Conservation (phyloP, 306 rosid species). For the Corylus avellana region DNA sequence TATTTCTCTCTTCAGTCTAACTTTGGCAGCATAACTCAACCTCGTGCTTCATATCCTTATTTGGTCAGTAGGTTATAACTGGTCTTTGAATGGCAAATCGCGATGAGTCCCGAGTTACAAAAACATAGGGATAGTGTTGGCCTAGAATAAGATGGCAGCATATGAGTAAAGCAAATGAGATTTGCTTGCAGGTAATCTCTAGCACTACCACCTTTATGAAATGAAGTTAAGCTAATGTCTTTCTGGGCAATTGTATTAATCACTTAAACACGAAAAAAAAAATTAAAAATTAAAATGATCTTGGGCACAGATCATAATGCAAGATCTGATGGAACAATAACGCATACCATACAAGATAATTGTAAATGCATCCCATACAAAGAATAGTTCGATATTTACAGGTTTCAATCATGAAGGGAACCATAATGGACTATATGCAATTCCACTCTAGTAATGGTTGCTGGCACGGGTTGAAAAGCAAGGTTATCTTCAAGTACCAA, state of each 20-base stretch:
- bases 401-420: background rate
- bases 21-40: background rate
- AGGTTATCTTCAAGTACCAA: background rate
- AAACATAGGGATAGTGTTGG: background rate
- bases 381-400: no score
- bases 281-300: background rate
- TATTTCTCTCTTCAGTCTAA: background rate
- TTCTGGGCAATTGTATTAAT: background rate
- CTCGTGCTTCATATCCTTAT: background rate
- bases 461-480: background rate
- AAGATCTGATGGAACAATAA: background rate
- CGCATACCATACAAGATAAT: background rate
- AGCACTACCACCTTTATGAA: background rate
- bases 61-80: background rate
- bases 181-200: background rate
- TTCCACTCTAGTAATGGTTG: background rate
- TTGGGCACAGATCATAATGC: background rate
- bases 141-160: background rate
- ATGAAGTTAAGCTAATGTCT: background rate
- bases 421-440: background rate
- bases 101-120: background rate
- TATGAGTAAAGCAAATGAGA: background rate
- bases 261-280: conserved; percentile 13
- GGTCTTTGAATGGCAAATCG: background rate
- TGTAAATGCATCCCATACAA: background rate